Evolutionary conservation across 2,329 filamentous ascomycete species (phyloP), one percentile per base, ranked within the genome.

Genomic region (Aspergillus cejpii): DNA sequence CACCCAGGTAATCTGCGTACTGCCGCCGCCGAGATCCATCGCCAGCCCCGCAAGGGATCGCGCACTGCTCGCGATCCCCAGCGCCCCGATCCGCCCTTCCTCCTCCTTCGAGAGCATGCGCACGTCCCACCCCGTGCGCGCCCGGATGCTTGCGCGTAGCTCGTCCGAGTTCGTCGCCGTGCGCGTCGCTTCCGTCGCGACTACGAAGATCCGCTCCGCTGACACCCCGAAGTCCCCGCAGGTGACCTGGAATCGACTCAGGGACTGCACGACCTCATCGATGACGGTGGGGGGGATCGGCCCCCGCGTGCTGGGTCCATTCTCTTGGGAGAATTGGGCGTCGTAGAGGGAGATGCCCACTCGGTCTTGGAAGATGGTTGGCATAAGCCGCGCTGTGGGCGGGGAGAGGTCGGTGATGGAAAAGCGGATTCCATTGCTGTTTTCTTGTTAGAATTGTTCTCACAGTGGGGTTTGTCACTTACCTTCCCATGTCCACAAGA

Each of bases 101-200:
- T 89, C 85, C 52, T 82, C 79, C 43, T 90, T 90, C 1, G 83
- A 77, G 10, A 95, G 71, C 49, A 95, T 74, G 39, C 79, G 75
- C 1, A 94, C 85, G 1, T 73, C 72, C 68, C 89, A 81, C 1
- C 81, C 85, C 0, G 82, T 83, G 2, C 72, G 71, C 2, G 72
- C 62, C 34, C 75, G 71, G 51, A 96, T 90, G 24, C 76, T 74
- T 0, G 69, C 63, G 1, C 86, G 73, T 67, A 92, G 87, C 1
- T 80, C 76, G 15, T 71, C 72, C 0, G 83, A 81, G 59, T 96
- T 96, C 46, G 77, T 66, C 5, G 90, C 87, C 19, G 81, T 86
- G 36, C 90, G 81, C 63, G 90, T 92, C 3, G 90, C 90, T 65
- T 95, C 90, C 0, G 90, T 96, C 15, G 89, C 90, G 33, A 96